Conservation (phyloP, 371 early-diverging fungal species). For the Encephalitozoon hellem region DNA sequence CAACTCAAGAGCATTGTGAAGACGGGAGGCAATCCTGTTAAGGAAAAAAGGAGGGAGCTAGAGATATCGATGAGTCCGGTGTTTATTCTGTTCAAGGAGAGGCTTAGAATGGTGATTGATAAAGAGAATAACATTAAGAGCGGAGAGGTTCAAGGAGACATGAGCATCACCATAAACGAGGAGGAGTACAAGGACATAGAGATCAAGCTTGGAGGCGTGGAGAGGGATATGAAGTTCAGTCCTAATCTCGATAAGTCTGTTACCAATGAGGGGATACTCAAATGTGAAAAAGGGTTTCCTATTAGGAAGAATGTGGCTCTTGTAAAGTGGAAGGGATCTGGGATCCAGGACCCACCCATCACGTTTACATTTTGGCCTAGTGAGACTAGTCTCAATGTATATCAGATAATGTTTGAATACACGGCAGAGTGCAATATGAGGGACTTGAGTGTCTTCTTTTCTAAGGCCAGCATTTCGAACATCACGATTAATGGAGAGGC, state of each 20-base stretch:
- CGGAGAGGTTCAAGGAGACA: constrained; percentile 43
- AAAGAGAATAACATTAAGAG: constrained; percentile 49
- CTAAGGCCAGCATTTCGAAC: constrained; percentile 23
- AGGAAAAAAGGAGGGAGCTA: constrained; percentile 10
- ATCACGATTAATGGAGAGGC: constrained; percentile 11
- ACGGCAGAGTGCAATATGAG: constrained; percentile 32
- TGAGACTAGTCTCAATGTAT: constrained; percentile 35
- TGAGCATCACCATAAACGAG: constrained; percentile 48
- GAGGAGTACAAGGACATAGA: constrained; percentile 34
- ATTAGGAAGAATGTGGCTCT: constrained; percentile 55
- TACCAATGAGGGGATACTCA: constrained; percentile 20
- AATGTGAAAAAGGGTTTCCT: constrained; percentile 44
- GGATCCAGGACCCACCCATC: constrained; percentile 30
- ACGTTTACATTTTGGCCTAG: constrained; percentile 52
- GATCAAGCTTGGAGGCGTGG: constrained; percentile 22
- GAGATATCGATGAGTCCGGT: constrained; percentile 22
- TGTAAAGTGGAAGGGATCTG: constrained; percentile 49
- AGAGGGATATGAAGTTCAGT: constrained; percentile 36
- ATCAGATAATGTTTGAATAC: constrained; percentile 35
- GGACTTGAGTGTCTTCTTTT: constrained; percentile 32
- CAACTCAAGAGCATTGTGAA: background rate
- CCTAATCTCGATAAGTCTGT: constrained; percentile 52
- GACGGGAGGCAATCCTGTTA: background rate
- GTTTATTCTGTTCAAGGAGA: constrained; percentile 51
- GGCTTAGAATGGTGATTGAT: constrained; percentile 46